Evolutionary conservation across 176 grass and related monocot genomes (phyloP).

Genomic region (Avena atlantica): DNA sequence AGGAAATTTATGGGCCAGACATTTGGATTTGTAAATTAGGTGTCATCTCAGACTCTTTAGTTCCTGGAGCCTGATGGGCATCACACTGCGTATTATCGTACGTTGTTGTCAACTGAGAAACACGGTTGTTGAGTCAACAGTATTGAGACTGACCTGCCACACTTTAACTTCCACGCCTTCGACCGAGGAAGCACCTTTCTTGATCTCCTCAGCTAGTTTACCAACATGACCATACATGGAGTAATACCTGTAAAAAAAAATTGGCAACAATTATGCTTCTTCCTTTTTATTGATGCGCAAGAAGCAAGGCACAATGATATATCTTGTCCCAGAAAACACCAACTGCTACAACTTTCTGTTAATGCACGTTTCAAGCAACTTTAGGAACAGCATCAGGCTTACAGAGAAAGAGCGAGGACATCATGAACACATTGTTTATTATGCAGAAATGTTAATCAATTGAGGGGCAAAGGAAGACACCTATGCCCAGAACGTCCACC

Average conservation of each 20-base stretch:
- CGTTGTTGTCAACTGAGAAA: background rate
- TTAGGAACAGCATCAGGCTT: background rate
- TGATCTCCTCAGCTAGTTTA: constrained; percentile 84
- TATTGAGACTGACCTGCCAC: constrained; percentile 72
- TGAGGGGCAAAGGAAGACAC: background rate
- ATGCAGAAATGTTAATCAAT: background rate
- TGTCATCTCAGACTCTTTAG: background rate
- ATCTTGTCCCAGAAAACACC: background rate
- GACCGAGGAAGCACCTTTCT: constrained; percentile 76
- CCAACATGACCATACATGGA: constrained; percentile 89
- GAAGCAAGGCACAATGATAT: constrained; percentile 28
- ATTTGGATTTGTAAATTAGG: background rate
- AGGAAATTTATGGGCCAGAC: background rate
- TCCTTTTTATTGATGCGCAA: background rate
- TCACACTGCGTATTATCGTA: background rate
- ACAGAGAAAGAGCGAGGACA: background rate
- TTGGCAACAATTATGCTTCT: constrained; percentile 14
- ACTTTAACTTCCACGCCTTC: constrained; percentile 80
- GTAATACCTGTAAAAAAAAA: constrained; percentile 66
- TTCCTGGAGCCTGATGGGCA: background rate
- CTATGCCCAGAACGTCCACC: background rate
- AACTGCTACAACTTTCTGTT: background rate
- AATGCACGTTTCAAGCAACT: background rate
- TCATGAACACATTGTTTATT: background rate
- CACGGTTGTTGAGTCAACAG: background rate